Base-by-base conservation (phyloP, 257 asterid genomes). In the Solanum gandarillasii region DNA sequence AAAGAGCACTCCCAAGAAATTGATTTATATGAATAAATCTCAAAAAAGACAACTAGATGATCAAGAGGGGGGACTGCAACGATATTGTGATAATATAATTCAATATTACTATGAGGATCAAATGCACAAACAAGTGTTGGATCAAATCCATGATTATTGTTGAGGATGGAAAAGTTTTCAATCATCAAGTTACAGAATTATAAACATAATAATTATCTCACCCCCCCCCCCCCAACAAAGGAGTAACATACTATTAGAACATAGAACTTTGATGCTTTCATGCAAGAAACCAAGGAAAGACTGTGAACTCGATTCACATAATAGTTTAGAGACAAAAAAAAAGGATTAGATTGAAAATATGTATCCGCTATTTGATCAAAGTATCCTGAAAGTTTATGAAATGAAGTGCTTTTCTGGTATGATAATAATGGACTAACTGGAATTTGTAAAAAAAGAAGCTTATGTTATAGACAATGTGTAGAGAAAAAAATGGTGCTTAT, bases 181-280 rank as follows among this genome's bases (percentile, higher is more conserved):
- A 34, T 34, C 87, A 38, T 68, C 13, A 12, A 41, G 83, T 93
- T 43, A 90, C 90, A 25, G 89, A 93, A 83, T 90, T 93, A 92
- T 94, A 91, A 36, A 93, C 67, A 73, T 87, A 91, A 89, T 91
- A 88, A 0, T 55, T 90, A 43, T 43, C 55, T 12, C 55, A 43
- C 12, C 4, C 46, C 46, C 20, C 83, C 46, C 36, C 38, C 38
- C 38, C 2, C 32, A 31, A 31, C 92, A 92, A 71, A 91, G 89
- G 43, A 93, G 88, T 38, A 93, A 83, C 34, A 94, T 93, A 1
- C 52, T 89, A 86, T 88, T 86, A 32, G 94, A 93, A 83, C 89
- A 85, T 35, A 83, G 29, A 39, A 90, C 78, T 58, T 5, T 38
- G 1, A 83, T 83, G 4, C 1, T 14, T 35, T 75, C 86, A 4